These are phyloP conservation scores for Cairneyella variabilis DNA, from an alignment of 495 filamentous ascomycete species.

Conservation along the genomic window DNA sequence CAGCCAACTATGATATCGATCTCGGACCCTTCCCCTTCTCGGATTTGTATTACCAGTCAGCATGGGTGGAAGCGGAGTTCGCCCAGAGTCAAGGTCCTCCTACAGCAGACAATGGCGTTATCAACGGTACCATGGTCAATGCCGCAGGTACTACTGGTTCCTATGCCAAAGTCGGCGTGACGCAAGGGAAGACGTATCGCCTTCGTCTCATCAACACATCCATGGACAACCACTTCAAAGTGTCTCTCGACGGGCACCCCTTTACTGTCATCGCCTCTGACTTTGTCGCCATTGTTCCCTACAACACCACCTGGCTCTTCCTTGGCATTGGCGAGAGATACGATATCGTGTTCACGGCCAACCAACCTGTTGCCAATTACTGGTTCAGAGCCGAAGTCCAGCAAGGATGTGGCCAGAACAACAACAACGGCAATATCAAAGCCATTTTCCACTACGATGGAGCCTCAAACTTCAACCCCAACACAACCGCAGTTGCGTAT, in stretches of 20 bases:
- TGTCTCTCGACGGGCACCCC: conserved; percentile 43
- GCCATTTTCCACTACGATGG: neutral
- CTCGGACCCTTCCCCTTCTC: conserved; percentile 39
- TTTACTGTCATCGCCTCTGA: conserved; percentile 44
- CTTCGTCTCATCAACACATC: conserved; percentile 53
- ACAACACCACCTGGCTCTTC: conserved; percentile 37
- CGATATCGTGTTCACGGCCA: conserved; percentile 60
- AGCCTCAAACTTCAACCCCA: neutral
- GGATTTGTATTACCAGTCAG: conserved; percentile 34
- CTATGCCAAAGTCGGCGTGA: neutral
- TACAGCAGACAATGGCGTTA: conserved; percentile 10
- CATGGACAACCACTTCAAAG: conserved; percentile 42
- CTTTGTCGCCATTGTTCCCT: conserved; percentile 44
- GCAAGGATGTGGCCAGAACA: neutral
- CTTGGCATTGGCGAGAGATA: conserved; percentile 68
- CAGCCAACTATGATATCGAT: conserved; percentile 36
- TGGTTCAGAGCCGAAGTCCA: conserved; percentile 32
- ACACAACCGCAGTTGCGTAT: neutral
- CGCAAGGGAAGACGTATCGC: conserved; percentile 30
- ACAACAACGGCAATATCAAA: neutral
- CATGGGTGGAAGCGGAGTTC: neutral
- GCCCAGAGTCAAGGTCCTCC: neutral
- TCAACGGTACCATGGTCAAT: neutral
- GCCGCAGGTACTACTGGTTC: neutral
- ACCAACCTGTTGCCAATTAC: conserved; percentile 35